phyloP scores from a whole-genome alignment of 495 filamentous ascomycete species.

The Daldinia caldariorum region DNA sequence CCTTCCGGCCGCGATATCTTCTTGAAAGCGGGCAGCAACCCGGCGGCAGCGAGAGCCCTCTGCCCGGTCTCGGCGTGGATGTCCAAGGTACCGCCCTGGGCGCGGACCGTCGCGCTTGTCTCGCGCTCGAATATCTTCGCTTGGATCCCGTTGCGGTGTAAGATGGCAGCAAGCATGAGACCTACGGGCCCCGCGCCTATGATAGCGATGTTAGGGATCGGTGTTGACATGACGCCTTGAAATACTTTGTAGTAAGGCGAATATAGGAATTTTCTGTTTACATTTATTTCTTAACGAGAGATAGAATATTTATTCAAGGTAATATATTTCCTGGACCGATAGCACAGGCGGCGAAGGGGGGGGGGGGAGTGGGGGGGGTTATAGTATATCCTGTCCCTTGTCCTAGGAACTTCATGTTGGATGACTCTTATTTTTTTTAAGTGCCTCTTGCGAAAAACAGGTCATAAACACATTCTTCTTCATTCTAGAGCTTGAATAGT shows the following conservation, averaged over 20 bases:
- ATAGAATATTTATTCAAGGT: not conserved
- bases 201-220: constrained; percentile 61
- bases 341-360: not conserved
- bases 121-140: constrained; percentile 66
- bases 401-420: not conserved
- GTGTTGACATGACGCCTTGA: not conserved
- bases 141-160: constrained; percentile 58
- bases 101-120: constrained; percentile 45
- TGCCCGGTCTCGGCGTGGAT: constrained; percentile 63
- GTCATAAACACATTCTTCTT: not conserved
- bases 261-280: not conserved
- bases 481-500: not conserved
- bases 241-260: not conserved
- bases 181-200: constrained; percentile 68
- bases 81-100: constrained; percentile 67
- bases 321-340: not conserved
- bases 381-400: not conserved
- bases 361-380: too few species aligned
- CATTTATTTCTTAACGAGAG: not conserved
- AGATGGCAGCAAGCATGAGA: constrained; percentile 65
- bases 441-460: not conserved
- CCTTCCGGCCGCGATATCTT: constrained; percentile 55
- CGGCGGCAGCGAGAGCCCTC: constrained; percentile 61
- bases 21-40: constrained; percentile 60
- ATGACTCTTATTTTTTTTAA: not conserved